Evolutionary conservation across 192 early-diverging fungal genomes (phyloP).

Genomic region (Gonapodya sp.): DNA sequence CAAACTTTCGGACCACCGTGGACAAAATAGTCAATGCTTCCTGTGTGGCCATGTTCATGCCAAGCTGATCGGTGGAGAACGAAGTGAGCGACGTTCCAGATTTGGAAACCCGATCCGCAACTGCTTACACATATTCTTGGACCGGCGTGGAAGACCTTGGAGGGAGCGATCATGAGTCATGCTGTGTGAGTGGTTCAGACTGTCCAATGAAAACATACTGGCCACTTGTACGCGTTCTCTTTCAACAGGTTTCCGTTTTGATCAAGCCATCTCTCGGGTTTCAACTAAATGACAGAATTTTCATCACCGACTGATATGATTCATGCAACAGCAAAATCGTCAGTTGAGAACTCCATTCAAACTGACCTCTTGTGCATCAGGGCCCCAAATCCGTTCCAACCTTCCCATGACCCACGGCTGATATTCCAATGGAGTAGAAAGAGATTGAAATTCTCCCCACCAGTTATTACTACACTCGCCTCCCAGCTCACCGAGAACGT

Average conservation of each 20-base stretch:
- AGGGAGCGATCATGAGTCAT: no score
- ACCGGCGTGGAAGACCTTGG: not conserved
- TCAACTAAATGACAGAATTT: not conserved
- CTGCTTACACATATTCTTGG: not conserved
- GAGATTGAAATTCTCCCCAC: not conserved
- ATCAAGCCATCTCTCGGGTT: not conserved
- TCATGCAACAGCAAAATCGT: not conserved
- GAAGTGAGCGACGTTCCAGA: not conserved
- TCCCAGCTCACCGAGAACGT: not conserved
- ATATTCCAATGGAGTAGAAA: not conserved
- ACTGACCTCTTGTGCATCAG: slow-evolving; percentile 3
- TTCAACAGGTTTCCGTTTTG: not conserved
- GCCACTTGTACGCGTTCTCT: slow-evolving; percentile 6
- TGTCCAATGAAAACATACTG: no score
- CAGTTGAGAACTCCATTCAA: not conserved
- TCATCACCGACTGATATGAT: no score
- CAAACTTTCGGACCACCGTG: not conserved
- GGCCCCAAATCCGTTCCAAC: not conserved
- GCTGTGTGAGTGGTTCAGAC: no score
- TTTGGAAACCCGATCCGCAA: not conserved
- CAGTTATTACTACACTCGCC: not conserved
- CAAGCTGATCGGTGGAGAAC: not conserved
- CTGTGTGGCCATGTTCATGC: slow-evolving; percentile 11
- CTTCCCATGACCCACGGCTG: not conserved
- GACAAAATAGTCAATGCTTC: slow-evolving; percentile 4